These are phyloP conservation scores for Colletotrichum trifolii DNA, from an alignment of 2,329 filamentous ascomycete species.

Conservation along the genomic window DNA sequence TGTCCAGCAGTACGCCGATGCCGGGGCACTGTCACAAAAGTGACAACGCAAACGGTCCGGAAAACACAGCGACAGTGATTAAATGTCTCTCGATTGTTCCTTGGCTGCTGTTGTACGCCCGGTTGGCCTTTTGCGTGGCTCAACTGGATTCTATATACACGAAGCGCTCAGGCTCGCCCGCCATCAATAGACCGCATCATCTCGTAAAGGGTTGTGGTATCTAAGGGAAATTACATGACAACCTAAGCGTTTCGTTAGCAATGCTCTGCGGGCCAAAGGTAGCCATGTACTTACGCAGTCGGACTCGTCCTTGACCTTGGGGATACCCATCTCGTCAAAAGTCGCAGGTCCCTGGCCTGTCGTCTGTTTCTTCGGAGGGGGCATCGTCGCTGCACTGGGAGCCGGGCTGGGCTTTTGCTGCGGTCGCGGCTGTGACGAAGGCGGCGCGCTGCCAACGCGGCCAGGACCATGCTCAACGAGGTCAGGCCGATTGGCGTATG, in stretches of 20 bases:
- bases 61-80: neutral
- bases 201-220: constrained; percentile 33
- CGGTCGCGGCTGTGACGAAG: constrained; percentile 42
- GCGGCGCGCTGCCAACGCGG: constrained; percentile 52
- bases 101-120: constrained; percentile 19
- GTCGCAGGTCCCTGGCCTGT: constrained; percentile 87
- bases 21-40: neutral
- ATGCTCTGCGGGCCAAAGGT: neutral
- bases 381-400: constrained; percentile 46
- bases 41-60: neutral
- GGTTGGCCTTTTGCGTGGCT: constrained; percentile 7
- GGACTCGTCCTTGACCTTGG: constrained; percentile 81
- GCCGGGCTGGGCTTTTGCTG: constrained; percentile 42
- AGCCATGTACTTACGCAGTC: constrained; percentile 80
- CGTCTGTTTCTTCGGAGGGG: constrained; percentile 54
- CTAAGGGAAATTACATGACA: constrained; percentile 33
- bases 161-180: constrained; percentile 14
- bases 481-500: constrained; percentile 31
- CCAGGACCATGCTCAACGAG: constrained; percentile 36
- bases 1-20: constrained; percentile 14
- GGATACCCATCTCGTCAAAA: constrained; percentile 98
- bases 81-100: constrained; percentile 22
- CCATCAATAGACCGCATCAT: constrained; percentile 25
- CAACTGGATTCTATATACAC: constrained; percentile 26
- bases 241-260: constrained; percentile 21